phyloP scores from a whole-genome alignment of 768 basidiomycete genomes.

The Suillus luteus region DNA sequence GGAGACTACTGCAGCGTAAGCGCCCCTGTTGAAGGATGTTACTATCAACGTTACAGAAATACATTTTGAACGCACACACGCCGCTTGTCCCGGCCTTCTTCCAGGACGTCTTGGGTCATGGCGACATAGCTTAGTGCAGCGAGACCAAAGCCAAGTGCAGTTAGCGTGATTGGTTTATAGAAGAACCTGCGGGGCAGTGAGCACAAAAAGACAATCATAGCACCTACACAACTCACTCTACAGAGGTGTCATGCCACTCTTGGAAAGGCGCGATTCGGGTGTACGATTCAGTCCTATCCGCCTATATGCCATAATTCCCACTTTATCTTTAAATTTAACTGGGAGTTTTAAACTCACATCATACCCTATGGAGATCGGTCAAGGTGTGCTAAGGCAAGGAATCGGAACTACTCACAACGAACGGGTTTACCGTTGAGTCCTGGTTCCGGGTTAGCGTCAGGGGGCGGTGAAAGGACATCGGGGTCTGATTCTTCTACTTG shows the following conservation, averaged over 20 bases:
- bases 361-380: slow-evolving; percentile 57
- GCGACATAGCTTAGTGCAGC: slow-evolving; percentile 78
- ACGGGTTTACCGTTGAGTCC: slow-evolving; percentile 77
- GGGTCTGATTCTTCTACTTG: slow-evolving; percentile 66
- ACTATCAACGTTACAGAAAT: not conserved
- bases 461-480: slow-evolving; percentile 42
- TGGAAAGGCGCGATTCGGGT: slow-evolving; percentile 84
- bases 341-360: slow-evolving; percentile 55
- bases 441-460: slow-evolving; percentile 67
- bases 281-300: slow-evolving; percentile 81
- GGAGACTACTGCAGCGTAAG: slow-evolving; percentile 70
- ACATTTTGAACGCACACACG: slow-evolving; percentile 58
- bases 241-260: slow-evolving; percentile 77
- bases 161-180: slow-evolving; percentile 81
- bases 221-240: slow-evolving; percentile 58
- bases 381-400: slow-evolving; percentile 3
- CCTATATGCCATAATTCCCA: slow-evolving; percentile 43
- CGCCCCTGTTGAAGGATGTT: slow-evolving; percentile 50
- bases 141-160: slow-evolving; percentile 67
- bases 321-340: slow-evolving; percentile 17
- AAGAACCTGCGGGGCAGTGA: slow-evolving; percentile 63
- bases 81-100: slow-evolving; percentile 80
- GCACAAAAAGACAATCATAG: slow-evolving; percentile 3
- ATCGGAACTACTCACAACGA: slow-evolving; percentile 60
- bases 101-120: slow-evolving; percentile 80